These are phyloP conservation scores for Lignosus rhinocerotis DNA, from an alignment of 1,284 basidiomycete genomes.

Conservation along the genomic window DNA sequence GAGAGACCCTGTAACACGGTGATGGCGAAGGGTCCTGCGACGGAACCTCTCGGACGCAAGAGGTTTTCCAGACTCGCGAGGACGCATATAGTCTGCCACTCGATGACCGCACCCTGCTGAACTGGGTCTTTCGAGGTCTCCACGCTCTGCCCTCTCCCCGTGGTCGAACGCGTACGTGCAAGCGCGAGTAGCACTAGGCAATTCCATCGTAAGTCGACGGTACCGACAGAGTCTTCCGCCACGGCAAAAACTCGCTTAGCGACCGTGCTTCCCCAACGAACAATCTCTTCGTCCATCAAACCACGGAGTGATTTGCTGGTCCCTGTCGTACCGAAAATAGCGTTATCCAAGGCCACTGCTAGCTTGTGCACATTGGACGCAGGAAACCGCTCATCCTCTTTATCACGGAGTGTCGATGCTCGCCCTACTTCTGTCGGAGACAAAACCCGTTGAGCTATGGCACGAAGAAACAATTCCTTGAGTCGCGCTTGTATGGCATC, in stretches of 20 bases:
- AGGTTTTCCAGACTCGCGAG: constrained; percentile 24
- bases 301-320: not conserved
- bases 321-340: not conserved
- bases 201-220: constrained; percentile 25
- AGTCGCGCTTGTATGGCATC: not conserved
- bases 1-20: constrained; percentile 24
- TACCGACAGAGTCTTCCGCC: not conserved
- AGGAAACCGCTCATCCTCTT: not conserved
- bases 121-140: not conserved
- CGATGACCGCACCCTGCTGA: constrained; percentile 20
- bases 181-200: constrained; percentile 28
- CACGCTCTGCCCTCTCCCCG: constrained; percentile 1
- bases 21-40: not conserved
- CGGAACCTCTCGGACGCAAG: constrained; percentile 30
- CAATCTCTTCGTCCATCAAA: constrained; percentile 8
- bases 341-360: not conserved
- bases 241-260: constrained; percentile 21
- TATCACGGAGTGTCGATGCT: not conserved
- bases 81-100: constrained; percentile 32
- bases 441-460: constrained; percentile 7
- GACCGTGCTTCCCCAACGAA: constrained; percentile 21
- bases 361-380: not conserved
- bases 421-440: not conserved
- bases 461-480: constrained; percentile 9
- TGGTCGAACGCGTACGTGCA: constrained; percentile 14